Base-by-base conservation (phyloP, 768 basidiomycete genomes). In the Phylloporus scabripes region DNA sequence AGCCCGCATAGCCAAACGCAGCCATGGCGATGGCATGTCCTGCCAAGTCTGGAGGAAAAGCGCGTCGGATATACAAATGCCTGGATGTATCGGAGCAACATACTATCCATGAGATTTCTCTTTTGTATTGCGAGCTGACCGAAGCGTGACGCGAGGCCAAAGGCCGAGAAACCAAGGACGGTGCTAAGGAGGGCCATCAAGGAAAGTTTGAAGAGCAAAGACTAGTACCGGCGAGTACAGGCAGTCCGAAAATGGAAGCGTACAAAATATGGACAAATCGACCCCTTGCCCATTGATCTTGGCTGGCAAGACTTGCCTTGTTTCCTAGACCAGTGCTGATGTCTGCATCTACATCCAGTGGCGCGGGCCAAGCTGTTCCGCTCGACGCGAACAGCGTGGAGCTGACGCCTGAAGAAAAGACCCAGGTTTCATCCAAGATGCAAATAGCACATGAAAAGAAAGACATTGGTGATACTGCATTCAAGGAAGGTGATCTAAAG, bases 41-140 rank as follows among this genome's bases (percentile, higher is more conserved):
- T 18, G 75, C 76, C 3, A 82, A 78, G 74, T 92, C 90, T 92
- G 60, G 44, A 31, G 42, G 34, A 20, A 45, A 46, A 11, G 44
- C 24, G n/a, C 26, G 29, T 51, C 29, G 17, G 9, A 28, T 11
- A 20, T 24, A 17, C 23, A 12, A 4, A 34, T n/a, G 39, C 12
- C 18, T 10, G 33, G 21, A 37, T 3, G 28, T 15, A n/a, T 36
- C 36, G 8, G 26, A 32, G 47, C 48, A 18, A 79, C 91, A 65
- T 63, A 94, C 92, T 90, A 40, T 82, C 77, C 68, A 87, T 79
- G 51, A 93, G 76, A 62, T 83, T 82, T 60, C 86, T 76, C 63
- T 77, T 83, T 68, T 91, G 85, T 60, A 96, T 86, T 46, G 85
- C 86, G 20, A 96, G 81, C 70, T 94, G 92, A 59, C 88, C 90